phyloP scores from a whole-genome alignment of 352 stramenopile species.

The Blastocystis sp. region DNA sequence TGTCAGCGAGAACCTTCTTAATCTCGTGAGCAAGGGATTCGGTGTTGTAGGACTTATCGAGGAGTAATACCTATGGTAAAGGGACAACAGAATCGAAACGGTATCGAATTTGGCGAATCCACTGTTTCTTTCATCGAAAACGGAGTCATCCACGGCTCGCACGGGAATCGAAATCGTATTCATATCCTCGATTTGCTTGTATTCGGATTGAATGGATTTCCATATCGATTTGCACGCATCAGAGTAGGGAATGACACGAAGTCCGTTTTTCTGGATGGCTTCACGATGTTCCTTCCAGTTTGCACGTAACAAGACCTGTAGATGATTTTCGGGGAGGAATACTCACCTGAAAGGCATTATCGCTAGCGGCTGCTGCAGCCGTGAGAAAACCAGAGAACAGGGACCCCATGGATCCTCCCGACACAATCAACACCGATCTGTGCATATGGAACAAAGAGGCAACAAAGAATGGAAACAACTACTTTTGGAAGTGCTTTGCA shows the following conservation, averaged over 20 bases:
- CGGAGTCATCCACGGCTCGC: constrained; percentile 40
- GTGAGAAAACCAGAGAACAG: constrained; percentile 61
- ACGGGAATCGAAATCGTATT: background rate
- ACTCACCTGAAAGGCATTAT: background rate
- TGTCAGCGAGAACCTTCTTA: constrained; percentile 30
- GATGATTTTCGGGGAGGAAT: background rate
- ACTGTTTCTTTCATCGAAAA: constrained; percentile 17
- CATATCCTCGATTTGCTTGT: background rate
- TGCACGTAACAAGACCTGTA: constrained; percentile 18
- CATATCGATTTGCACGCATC: constrained; percentile 51
- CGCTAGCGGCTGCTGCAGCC: background rate
- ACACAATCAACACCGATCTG: constrained; percentile 24
- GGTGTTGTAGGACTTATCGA: constrained; percentile 61
- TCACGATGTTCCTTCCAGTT: constrained; percentile 50
- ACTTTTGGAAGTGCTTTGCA: constrained; percentile 28
- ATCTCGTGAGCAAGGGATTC: constrained; percentile 25
- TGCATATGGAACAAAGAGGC: constrained; percentile 33
- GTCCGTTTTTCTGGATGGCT: constrained; percentile 48
- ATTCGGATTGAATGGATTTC: constrained; percentile 27
- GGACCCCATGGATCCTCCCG: constrained; percentile 57
- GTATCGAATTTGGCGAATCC: background rate
- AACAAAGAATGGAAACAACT: constrained; percentile 19
- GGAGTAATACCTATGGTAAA: constrained; percentile 28
- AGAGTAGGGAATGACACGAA: constrained; percentile 29
- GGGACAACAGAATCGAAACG: background rate